These are phyloP conservation scores for Margaritispora aquatica DNA, from an alignment of 495 filamentous ascomycete species.

Conservation along the genomic window DNA sequence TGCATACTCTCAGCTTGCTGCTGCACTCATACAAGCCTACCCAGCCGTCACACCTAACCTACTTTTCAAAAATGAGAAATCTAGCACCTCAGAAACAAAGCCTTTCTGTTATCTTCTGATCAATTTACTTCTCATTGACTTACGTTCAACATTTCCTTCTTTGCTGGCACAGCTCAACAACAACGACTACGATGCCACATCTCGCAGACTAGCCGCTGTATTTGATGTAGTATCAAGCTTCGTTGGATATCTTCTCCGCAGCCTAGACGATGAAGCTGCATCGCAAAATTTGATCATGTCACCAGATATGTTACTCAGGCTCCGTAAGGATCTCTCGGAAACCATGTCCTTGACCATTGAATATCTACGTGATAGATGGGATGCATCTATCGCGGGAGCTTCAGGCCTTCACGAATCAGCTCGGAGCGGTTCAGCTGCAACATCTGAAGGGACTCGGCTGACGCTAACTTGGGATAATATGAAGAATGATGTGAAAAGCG, in stretches of 20 bases:
- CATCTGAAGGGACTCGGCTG: slow-evolving; percentile 28
- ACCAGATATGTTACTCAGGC: slow-evolving; percentile 49
- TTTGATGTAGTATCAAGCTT: slow-evolving; percentile 55
- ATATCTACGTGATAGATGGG: slow-evolving; percentile 60
- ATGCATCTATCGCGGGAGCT: slow-evolving; percentile 47
- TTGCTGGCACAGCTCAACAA: slow-evolving; percentile 48
- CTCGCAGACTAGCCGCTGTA: slow-evolving; percentile 48
- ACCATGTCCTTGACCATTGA: slow-evolving; percentile 54
- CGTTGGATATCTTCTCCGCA: slow-evolving; percentile 48
- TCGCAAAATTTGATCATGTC: slow-evolving; percentile 26
- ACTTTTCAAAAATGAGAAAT: slow-evolving; percentile 35
- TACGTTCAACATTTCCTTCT: slow-evolving; percentile 54
- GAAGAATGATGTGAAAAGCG: slow-evolving; percentile 32
- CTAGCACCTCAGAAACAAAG: slow-evolving; percentile 30
- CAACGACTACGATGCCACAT: slow-evolving; percentile 36
- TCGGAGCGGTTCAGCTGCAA: slow-evolving; percentile 26
- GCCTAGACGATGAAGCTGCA: slow-evolving; percentile 31
- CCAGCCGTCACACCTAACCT: slow-evolving; percentile 33
- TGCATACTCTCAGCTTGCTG: slow-evolving; percentile 42
- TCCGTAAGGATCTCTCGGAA: slow-evolving; percentile 51
- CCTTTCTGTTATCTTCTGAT: slow-evolving; percentile 55
- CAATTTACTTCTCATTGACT: slow-evolving; percentile 52
- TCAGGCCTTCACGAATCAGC: slow-evolving; percentile 45
- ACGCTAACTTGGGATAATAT: slow-evolving; percentile 47
- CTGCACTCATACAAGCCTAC: slow-evolving; percentile 47